Percentiles rank a stretch among this genome's conserved stretches.
Conservation (phyloP, 371 early-diverging fungal genomes). For the Lichtheimia ramosa region DNA sequence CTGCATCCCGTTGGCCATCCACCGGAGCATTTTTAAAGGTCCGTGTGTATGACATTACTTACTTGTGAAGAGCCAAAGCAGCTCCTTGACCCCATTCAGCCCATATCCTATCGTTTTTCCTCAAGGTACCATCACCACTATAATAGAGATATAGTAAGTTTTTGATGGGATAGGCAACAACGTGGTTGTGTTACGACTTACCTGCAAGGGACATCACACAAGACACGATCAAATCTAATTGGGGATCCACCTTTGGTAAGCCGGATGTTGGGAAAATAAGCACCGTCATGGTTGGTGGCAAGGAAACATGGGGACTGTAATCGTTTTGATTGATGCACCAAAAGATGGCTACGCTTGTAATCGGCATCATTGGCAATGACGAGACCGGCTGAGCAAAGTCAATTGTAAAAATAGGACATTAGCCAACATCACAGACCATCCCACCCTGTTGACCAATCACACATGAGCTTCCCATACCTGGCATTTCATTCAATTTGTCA, state of each 20-base stretch:
- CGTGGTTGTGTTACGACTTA: constrained; percentile 1
- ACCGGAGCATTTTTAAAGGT: background rate
- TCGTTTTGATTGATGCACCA: constrained; percentile 95
- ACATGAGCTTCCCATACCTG: constrained; percentile 41
- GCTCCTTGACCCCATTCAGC: constrained; percentile 78
- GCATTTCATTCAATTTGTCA: constrained; percentile 58
- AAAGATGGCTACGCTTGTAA: constrained; percentile 87
- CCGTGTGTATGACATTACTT: constrained; percentile 15
- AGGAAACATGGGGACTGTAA: constrained; percentile 89
- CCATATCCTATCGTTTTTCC: constrained; percentile 96
- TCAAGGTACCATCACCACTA: constrained; percentile 98
- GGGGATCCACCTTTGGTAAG: constrained; percentile 41
- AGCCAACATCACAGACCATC: background rate
- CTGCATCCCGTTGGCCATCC: background rate
- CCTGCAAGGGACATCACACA: constrained; percentile 98
- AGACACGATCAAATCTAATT: constrained; percentile 86
- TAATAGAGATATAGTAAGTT: background rate
- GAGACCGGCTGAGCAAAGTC: constrained; percentile 59
- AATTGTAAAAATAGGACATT: background rate
- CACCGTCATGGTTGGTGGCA: constrained; percentile 97
- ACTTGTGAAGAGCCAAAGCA: constrained; percentile 83
- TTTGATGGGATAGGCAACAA: background rate
- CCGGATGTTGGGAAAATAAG: constrained; percentile 84
- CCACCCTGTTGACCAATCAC: background rate
- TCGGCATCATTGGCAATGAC: constrained; percentile 98